Evolutionary conservation across 164 flowering plant species (phyloP).

Genomic region (Aristolochia fimbriata): DNA sequence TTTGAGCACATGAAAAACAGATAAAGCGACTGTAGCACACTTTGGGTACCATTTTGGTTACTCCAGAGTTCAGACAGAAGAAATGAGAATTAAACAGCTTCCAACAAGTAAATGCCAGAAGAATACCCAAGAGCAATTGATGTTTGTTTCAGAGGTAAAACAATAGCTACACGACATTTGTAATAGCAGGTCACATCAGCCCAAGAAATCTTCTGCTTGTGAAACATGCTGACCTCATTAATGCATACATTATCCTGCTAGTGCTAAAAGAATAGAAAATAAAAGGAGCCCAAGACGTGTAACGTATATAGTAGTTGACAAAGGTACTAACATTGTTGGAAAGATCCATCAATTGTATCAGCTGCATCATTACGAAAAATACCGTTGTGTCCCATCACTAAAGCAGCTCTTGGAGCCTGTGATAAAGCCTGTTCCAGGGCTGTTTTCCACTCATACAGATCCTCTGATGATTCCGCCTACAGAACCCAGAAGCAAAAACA

Average conservation of each 20-base stretch:
- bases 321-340: conserved; percentile 68
- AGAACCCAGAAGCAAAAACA: conserved; percentile 3
- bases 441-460: conserved; percentile 93
- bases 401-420: conserved; percentile 97
- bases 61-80: too few species aligned
- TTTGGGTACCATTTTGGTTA: too few species aligned
- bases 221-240: too few species aligned
- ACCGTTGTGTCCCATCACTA: conserved; percentile 95
- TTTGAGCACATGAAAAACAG: too few species aligned
- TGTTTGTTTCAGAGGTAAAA: not conserved
- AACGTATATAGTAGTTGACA: not conserved
- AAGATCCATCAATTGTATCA: conserved; percentile 71
- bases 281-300: not conserved
- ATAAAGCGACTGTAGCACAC: too few species aligned
- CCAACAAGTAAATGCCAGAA: too few species aligned
- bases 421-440: conserved; percentile 94
- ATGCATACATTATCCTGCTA: too few species aligned
- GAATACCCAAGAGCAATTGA: too few species aligned
- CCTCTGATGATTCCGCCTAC: conserved; percentile 94
- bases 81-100: too few species aligned
- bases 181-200: not conserved
- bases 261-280: too few species aligned
- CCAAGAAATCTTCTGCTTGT: too few species aligned
- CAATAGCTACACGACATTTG: not conserved
- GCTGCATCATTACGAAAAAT: conserved; percentile 78